These are phyloP conservation scores for Penicillium corylophilum DNA, from an alignment of 2,329 filamentous ascomycete genomes.

Conservation along the genomic window DNA sequence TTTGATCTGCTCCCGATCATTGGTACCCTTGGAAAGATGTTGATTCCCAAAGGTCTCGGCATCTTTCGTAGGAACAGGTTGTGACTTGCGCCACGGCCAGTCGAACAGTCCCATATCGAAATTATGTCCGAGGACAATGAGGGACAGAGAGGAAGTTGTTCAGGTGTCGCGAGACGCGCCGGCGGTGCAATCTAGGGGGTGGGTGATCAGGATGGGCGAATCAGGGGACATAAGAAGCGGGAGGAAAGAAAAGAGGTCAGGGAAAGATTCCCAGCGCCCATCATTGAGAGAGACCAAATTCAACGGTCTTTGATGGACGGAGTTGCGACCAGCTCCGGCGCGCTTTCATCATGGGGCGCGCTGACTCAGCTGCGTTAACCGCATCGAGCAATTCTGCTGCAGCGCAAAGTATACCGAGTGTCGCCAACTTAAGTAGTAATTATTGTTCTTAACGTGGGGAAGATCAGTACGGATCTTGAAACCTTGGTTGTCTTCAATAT, in stretches of 20 bases:
- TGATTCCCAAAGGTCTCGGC: neutral
- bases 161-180: slow-evolving; percentile 4
- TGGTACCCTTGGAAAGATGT: neutral
- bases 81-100: slow-evolving; percentile 6
- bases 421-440: too few species aligned
- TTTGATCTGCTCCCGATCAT: neutral
- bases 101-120: slow-evolving; percentile 4
- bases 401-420: neutral
- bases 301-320: slow-evolving; percentile 3
- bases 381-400: slow-evolving; percentile 1
- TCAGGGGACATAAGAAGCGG: neutral
- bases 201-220: slow-evolving; percentile 1
- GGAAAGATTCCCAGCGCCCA: slow-evolving; percentile 9
- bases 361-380: slow-evolving; percentile 5
- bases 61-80: neutral
- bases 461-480: too few species aligned
- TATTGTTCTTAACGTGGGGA: too few species aligned
- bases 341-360: slow-evolving; percentile 8
- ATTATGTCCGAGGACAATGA: neutral
- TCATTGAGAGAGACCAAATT: slow-evolving; percentile 13
- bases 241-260: neutral
- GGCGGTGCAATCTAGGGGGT: neutral
- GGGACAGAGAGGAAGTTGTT: neutral
- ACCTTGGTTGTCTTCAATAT: too few species aligned
- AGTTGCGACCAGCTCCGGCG: neutral